Base-by-base conservation (phyloP, 768 basidiomycete species). In the Asterophora parasitica region DNA sequence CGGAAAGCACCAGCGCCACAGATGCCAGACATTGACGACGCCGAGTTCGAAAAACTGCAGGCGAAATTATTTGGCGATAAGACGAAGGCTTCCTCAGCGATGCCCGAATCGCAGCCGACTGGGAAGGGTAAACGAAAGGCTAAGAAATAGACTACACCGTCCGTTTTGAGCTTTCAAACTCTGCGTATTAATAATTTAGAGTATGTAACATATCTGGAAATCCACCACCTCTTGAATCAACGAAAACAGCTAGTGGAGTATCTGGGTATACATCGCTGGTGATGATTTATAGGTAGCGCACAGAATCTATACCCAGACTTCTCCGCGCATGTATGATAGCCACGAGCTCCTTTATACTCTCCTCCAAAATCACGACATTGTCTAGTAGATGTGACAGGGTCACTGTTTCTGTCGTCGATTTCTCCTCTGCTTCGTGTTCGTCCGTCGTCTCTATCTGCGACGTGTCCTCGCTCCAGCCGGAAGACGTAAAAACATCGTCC, bases 281-380 rank as follows among this genome's bases (percentile, higher is more conserved):
- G 44, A 34, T 49, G 54, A 39, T n/a, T 67, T 70, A 90, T 57
- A 92, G 60, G 61, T 88, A 91, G 56, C 85, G 79, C 52, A 92
- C 66, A 17, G 81, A 74, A 66, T 94, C 92, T 52, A 94, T 87
- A 7, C 92, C 92, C 44, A 94, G 66, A 65, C 82, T 85, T 51
- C 88, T 72, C 49, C 92, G 73, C 12, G 88, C 90, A 65, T 90
- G 85, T 43, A 93, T 79, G 54, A 92, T 85, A 11, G 90, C 88
- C 11, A 82, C 82, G 28, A 93, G 70, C 65, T 98, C 95, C 68
- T 97, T 97, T 60, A 97, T 86, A 51, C 85, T 87, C 65, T 97
- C 95, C 66, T 97, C 95, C 52, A 98, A 62, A 33, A 97, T 83
- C 26, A 98, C 92, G 26, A 94, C 86, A 60, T 97, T 97, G 62